Evolutionary conservation across 2,329 filamentous ascomycete species (phyloP), one percentile per base, ranked within the genome.

Genomic region (Metarhizium anisopliae): DNA sequence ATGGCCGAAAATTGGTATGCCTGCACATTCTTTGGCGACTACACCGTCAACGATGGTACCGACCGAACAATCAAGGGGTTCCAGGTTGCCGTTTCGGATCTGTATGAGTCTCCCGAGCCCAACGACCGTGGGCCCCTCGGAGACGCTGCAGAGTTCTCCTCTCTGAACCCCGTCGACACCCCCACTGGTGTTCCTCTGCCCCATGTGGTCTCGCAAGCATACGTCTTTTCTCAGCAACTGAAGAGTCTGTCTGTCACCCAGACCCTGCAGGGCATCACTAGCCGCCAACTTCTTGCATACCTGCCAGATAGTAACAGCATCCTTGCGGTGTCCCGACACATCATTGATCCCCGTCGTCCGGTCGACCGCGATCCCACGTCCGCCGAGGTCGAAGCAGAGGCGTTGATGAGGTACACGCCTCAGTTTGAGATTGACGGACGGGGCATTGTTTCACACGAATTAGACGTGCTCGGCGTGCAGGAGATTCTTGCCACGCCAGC

Each of bases 1-100:
- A 78, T 96, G 53, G 88, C 91, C 0, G 94, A 99, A 76, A 97
- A 99, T 72, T 97, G 93, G 91, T 92, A 95, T 66, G 81, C 86
- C 6, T 97, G 95, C 74, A 87, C 90, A 7, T 89, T 92, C 70
- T 87, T 82, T 63, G 81, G 79, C 40, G 73, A 81, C 62, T 85
- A 85, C 66, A 72, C 74, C 3, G 76, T 85, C 36, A 72, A 76
- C 47, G 81, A 85, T 59, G 74, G 78, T 29, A 67, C 68, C 18
- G 72, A 77, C n/a, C 77, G 79, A 55, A 70, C 75, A 4, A 81
- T 92, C 58, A 90, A 90, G 70, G 92, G 92, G 42, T 89, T 95
- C 70, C 90, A 96, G 64, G 79, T 97, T 7, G 81, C 92, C 20
- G 80, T 96, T 11, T 86, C 89, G 0, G 93, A 99, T 66, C 82